phyloP scores from a whole-genome alignment of 257 asterid species.

The Verbena officinalis region DNA sequence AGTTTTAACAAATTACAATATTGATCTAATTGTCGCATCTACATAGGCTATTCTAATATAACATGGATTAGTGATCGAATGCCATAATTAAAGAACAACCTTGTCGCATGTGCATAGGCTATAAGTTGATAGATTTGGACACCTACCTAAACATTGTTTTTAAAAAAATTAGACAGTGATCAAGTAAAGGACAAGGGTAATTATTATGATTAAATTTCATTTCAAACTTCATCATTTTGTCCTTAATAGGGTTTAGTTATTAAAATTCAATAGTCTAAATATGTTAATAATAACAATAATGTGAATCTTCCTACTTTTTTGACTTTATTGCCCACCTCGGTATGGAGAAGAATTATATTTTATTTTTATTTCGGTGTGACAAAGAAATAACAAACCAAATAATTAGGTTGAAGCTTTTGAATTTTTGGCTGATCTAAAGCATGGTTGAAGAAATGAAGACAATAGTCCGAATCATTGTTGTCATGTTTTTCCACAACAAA shows the following conservation, averaged over 20 bases:
- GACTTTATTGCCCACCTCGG: conserved; percentile 25
- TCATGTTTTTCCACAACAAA: conserved; percentile 9
- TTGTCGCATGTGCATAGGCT: conserved; percentile 15
- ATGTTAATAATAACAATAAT: too few species aligned
- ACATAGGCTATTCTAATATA: not conserved
- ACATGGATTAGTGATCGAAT: conserved; percentile 18
- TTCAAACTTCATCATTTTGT: conserved; percentile 40
- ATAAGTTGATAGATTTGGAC: conserved; percentile 7
- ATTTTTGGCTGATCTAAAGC: conserved; percentile 21
- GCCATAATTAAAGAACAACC: conserved; percentile 21
- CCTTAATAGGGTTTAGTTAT: conserved; percentile 23
- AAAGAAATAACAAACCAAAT: not conserved
- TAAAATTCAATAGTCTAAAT: conserved; percentile 18
- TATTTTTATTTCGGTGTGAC: conserved; percentile 42
- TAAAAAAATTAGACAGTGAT: too few species aligned
- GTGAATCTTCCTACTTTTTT: conserved; percentile 22
- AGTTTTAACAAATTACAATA: too few species aligned
- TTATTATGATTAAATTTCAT: conserved; percentile 28
- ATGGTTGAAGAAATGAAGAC: conserved; percentile 8
- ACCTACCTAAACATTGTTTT: not conserved
- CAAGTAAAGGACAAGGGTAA: conserved; percentile 6
- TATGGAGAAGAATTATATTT: conserved; percentile 11
- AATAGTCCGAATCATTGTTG: conserved; percentile 4
- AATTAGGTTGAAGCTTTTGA: not conserved
- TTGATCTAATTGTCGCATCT: conserved; percentile 17